These are phyloP conservation scores for Pestalotiopsis sp. DNA, from an alignment of 2,329 filamentous ascomycete species.

Conservation along the genomic window DNA sequence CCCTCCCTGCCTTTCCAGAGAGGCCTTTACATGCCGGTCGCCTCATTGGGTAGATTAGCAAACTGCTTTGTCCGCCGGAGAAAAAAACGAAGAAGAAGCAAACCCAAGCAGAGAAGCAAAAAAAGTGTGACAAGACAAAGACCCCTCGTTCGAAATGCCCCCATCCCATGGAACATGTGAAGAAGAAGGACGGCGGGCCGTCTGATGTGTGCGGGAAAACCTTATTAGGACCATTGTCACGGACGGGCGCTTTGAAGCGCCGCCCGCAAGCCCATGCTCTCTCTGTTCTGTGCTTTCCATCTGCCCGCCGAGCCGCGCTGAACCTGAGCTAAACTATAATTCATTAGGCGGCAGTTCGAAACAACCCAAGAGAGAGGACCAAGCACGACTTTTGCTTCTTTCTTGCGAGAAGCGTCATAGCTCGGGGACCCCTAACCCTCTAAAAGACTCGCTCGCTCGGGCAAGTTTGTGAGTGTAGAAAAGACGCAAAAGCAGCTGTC, in stretches of 20 bases:
- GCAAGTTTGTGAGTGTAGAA: neutral
- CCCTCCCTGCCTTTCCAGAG: neutral
- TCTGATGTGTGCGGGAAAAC: neutral
- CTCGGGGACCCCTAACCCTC: neutral
- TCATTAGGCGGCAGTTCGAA: neutral
- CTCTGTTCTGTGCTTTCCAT: neutral
- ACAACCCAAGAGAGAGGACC: neutral
- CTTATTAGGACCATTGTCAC: neutral
- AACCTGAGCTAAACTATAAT: slow-evolving; percentile 1
- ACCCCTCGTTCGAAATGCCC: neutral
- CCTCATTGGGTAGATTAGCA: neutral
- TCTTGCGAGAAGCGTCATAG: neutral
- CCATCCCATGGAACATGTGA: neutral
- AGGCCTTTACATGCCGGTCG: neutral
- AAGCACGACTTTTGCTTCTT: neutral
- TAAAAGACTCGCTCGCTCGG: neutral
- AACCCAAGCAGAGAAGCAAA: neutral
- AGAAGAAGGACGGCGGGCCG: neutral
- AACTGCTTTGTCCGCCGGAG: neutral
- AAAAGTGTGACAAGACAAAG: neutral
- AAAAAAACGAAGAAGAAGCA: neutral
- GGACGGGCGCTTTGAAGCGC: neutral
- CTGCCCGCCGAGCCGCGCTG: neutral
- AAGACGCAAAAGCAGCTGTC: neutral
- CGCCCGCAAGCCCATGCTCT: neutral